phyloP scores from a whole-genome alignment of 2,329 filamentous ascomycete genomes.

The Diplodia corticola region DNA sequence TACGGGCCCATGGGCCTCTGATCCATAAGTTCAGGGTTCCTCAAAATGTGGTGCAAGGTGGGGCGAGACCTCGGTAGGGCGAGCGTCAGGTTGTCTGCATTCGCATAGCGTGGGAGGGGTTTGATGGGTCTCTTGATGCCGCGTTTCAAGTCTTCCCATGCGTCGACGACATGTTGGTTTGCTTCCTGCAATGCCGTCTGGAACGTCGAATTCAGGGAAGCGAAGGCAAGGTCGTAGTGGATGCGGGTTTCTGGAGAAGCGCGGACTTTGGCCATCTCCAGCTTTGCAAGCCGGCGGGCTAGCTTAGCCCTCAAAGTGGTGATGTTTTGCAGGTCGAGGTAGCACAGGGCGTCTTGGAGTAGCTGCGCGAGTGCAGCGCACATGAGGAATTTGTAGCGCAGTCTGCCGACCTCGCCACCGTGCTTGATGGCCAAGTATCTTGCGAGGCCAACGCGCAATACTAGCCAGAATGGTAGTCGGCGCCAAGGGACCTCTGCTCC shows the following conservation, averaged over 20 bases:
- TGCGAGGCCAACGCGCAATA: constrained; percentile 60
- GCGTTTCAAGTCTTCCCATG: constrained; percentile 30
- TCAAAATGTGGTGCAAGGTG: background rate
- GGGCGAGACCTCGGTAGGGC: background rate
- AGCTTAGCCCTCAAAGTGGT: constrained; percentile 54
- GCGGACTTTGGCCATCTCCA: constrained; percentile 47
- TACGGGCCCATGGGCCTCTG: background rate
- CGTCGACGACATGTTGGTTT: constrained; percentile 26
- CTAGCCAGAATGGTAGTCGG: constrained; percentile 62
- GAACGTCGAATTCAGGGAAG: constrained; percentile 27
- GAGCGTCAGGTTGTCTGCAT: background rate
- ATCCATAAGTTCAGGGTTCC: background rate
- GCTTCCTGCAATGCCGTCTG: constrained; percentile 26
- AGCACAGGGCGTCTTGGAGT: constrained; percentile 42
- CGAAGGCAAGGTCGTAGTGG: constrained; percentile 35
- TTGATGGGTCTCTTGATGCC: constrained; percentile 43
- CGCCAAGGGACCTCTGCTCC: constrained; percentile 59
- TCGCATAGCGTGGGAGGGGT: constrained; percentile 43
- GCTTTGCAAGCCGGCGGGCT: constrained; percentile 58
- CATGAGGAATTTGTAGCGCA: constrained; percentile 62
- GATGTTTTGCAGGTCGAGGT: constrained; percentile 39
- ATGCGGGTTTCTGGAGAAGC: constrained; percentile 18
- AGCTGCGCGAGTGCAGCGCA: constrained; percentile 50
- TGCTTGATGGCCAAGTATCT: constrained; percentile 50
- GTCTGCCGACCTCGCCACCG: constrained; percentile 45